Conservation (phyloP, 2,329 filamentous ascomycete genomes). For the Leptographium galeiforme region DNA sequence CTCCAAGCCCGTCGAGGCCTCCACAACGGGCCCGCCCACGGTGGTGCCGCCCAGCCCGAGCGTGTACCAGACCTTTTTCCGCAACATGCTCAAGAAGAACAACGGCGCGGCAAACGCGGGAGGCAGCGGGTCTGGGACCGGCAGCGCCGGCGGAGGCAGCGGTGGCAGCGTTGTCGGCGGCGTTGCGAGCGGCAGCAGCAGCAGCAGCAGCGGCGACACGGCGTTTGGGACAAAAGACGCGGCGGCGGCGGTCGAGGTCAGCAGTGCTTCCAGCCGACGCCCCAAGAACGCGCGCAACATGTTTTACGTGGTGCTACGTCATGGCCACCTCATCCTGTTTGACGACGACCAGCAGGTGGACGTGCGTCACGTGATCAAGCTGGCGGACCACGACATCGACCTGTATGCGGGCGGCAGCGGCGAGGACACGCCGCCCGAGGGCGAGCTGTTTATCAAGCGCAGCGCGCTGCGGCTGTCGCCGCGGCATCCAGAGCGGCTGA, state of each 20-base stretch:
- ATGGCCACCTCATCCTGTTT: slow-evolving; percentile 94
- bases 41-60: slow-evolving; percentile 74
- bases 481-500: slow-evolving; percentile 33
- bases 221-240: not conserved
- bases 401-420: slow-evolving; percentile 49
- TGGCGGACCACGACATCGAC: slow-evolving; percentile 74
- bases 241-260: slow-evolving; percentile 29
- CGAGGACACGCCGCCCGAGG: slow-evolving; percentile 66
- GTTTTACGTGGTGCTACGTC: slow-evolving; percentile 86
- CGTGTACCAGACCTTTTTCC: slow-evolving; percentile 97
- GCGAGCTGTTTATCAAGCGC: slow-evolving; percentile 89
- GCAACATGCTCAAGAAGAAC: slow-evolving; percentile 84
- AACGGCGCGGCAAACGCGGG: slow-evolving; percentile 8
- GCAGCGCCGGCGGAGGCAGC: slow-evolving; percentile 6
- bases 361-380: slow-evolving; percentile 87
- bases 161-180: slow-evolving; percentile 13
- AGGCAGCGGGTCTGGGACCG: slow-evolving; percentile 8
- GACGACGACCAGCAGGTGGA: slow-evolving; percentile 92
- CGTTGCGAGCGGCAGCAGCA: not conserved
- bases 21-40: slow-evolving; percentile 60
- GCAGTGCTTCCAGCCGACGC: slow-evolving; percentile 34
- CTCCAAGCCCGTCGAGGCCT: slow-evolving; percentile 79
- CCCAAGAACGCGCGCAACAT: slow-evolving; percentile 66
- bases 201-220: not conserved
- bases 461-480: slow-evolving; percentile 77